A percentile compares a stretch with the other conserved stretches of the same genome.
Evolutionary conservation across 331 rosid species (phyloP).

Genomic region (Cucumis variabilis): DNA sequence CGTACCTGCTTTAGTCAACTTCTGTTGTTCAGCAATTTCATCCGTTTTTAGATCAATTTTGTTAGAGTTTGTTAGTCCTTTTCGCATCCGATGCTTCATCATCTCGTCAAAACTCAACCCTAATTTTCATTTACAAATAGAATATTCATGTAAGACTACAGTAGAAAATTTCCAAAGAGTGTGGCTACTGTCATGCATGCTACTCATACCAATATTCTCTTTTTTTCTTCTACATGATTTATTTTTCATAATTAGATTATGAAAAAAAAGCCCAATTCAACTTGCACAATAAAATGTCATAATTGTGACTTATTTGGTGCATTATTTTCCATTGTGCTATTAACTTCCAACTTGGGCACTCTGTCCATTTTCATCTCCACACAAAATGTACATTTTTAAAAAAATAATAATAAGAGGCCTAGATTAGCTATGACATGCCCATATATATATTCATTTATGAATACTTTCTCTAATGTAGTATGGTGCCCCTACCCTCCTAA

Average conservation of each 20-base stretch:
- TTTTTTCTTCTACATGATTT: not conserved
- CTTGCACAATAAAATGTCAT: not conserved
- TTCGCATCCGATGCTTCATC: constrained; percentile 57
- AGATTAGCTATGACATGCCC: not conserved
- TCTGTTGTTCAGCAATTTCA: constrained; percentile 56
- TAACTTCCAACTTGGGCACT: not conserved
- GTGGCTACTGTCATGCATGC: not conserved
- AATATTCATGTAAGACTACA: not conserved
- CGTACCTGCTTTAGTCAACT: constrained; percentile 64
- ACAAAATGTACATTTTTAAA: not conserved
- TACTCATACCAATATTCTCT: not conserved
- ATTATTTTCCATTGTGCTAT: not conserved
- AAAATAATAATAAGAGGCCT: not conserved
- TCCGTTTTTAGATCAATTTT: constrained; percentile 41
- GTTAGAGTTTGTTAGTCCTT: constrained; percentile 56
- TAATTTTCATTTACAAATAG: constrained; percentile 7
- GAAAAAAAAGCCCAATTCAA: not conserved
- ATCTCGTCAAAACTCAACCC: constrained; percentile 40
- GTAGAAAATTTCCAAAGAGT: not conserved
- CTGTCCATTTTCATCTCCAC: not conserved
- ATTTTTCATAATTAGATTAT: no score
- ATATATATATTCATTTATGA: not conserved
- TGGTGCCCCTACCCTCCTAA: not conserved
- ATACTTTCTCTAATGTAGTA: not conserved
- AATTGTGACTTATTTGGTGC: not conserved